Evolutionary conservation across 73 alveolate species (phyloP), one percentile per base, ranked within the genome.

Genomic region (Paramecium caudatum): DNA sequence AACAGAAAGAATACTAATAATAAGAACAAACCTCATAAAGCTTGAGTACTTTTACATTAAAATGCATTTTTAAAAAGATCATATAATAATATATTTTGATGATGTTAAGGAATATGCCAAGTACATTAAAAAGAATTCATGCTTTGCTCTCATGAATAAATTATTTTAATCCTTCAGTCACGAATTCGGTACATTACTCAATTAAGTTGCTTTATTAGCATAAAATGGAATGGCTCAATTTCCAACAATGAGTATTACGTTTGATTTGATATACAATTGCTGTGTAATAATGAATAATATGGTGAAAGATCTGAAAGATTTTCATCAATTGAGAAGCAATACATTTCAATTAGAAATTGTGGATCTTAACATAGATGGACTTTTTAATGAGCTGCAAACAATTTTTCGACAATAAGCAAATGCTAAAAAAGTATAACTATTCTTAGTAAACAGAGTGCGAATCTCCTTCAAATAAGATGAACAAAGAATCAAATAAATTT

Each of bases 261-360:
- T 55, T 55, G 45, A 55, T 23, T 55, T 55, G 0, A 55, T 55
- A 3, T 55, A 55, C 46, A 55, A 55, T 55, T 55, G 80, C 30
- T 55, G 80, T 55, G 80, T 55, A 10, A 55, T 55, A 12, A 55
- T 55, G 80, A 55, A 55, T 55, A 55, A 55, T 55, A 55, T 55
- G 80, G 80, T 55, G 13, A 55, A 55, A 55, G 80, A 55, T 10
- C 30, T 55, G 30, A 55, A 55, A 10, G 80, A 55, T 8, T 55
- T 55, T 55, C 80, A 55, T 21, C 30, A 55, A 55, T 23, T 55
- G 1, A 17, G 80, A 10, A 55, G 80, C 13, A 55, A 55, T 12
- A 55, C 80, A 0, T 55, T 55, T 0, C 3, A 55, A 23, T 55
- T 23, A 23, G 80, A 55, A 23, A 55, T 55, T 55, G 80, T 55